Base-by-base conservation (phyloP, 2,329 filamentous ascomycete genomes). In the Penicillium corylophilum region DNA sequence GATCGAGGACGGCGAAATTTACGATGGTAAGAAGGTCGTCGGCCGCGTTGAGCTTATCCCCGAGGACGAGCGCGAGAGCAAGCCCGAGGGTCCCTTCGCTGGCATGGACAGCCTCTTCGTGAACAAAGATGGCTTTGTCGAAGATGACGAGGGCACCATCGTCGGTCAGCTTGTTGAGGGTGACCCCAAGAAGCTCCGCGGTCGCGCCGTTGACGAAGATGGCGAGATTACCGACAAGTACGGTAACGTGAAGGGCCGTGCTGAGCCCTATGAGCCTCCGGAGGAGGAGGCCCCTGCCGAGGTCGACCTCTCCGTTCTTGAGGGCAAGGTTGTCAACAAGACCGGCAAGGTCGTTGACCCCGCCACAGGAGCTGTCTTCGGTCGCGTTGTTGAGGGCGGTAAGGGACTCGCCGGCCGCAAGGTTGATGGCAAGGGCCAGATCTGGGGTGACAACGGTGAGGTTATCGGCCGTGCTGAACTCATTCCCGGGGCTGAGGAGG, bases 151-250 rank as follows among this genome's bases (percentile, higher is more conserved):
- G 79, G 89, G 87, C 31, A 84, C 88, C 56, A 79, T 88, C 22
- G 88, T 94, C 43, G 90, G 90, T 20, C 79, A 86, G 38, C 79
- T 93, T 35, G 77, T 81, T 3, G 82, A 84, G 42, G 90, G 89
- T 2, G 87, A 95, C 48, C 69, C 80, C 31, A 90, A 90, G 79
- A 76, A 79, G 46, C 80, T 95, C 1, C 82, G 86, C 33, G 90
- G 90, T 15, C 86, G 89, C 42, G 64, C 78, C 8, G 89, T 94
- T 16, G 90, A 94, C 51, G 86, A 90, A 55, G 89, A 95, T 57
- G 90, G 90, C 33, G 89, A 94, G 51, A 84, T 95, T 28, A 78
- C 88, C 50, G 90, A 94, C 76, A 85, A 84, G 69, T 91, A 90
- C 65, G 84, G 82, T 51, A 83, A 82, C 53, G 76, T 81, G 59